These are phyloP conservation scores for Wickerhamia fluorescens DNA, from an alignment of 805 yeast species.

Conservation along the genomic window DNA sequence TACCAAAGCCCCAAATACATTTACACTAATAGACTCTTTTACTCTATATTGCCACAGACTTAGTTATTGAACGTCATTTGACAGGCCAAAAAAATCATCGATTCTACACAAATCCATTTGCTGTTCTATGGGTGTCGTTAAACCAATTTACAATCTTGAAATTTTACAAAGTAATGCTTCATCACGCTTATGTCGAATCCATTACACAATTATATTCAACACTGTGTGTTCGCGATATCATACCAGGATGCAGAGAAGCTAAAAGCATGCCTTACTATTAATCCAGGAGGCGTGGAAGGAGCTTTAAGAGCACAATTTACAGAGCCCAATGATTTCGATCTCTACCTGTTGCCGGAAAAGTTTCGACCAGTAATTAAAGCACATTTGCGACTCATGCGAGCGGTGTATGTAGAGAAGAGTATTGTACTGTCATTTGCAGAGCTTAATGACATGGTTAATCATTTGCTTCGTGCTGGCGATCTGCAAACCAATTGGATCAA, in stretches of 20 bases:
- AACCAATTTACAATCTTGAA: too few relatives aligned
- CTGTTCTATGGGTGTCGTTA: too few relatives aligned
- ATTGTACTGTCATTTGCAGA: constrained; percentile 24
- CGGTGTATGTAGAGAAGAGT: constrained; percentile 25
- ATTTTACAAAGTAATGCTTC: too few relatives aligned
- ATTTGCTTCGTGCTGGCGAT: constrained; percentile 48
- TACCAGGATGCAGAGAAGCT: constrained; percentile 12
- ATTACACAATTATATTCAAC: constrained; percentile 14
- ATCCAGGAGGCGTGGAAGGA: constrained; percentile 28
- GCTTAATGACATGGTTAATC: constrained; percentile 36
- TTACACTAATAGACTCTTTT: too few relatives aligned
- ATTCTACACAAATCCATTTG: too few relatives aligned
- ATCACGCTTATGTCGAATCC: too few relatives aligned
- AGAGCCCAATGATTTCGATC: constrained; percentile 35
- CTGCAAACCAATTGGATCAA: constrained; percentile 48
- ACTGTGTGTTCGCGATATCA: constrained; percentile 13
- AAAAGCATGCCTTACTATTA: constrained; percentile 23
- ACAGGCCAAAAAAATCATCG: too few relatives aligned
- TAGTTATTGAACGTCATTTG: too few relatives aligned
- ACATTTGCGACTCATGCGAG: constrained; percentile 29
- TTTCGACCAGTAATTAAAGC: constrained; percentile 25
- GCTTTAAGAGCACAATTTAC: constrained; percentile 21
- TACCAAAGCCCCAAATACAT: too few relatives aligned
- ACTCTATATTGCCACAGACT: too few relatives aligned
- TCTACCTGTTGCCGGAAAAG: constrained; percentile 29